Evolutionary conservation across 2,329 filamentous ascomycete genomes (phyloP).

Genomic region (Trichoderma sp.): DNA sequence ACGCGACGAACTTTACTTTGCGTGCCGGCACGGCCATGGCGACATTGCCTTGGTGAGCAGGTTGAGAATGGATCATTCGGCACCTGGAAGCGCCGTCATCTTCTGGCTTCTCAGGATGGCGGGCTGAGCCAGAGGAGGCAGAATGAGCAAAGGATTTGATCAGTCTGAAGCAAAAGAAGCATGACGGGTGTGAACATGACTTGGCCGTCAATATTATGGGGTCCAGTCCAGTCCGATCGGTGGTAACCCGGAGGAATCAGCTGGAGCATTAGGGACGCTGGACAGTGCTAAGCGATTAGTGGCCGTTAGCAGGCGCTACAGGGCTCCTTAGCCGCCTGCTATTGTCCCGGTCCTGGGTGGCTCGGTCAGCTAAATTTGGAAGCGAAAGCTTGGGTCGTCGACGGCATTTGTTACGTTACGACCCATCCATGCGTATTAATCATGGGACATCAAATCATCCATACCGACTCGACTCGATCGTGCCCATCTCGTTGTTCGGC

Average conservation of each 20-base stretch:
- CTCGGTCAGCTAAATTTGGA: background rate
- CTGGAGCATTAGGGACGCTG: background rate
- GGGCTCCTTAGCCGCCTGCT: background rate
- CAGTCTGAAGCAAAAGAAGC: background rate
- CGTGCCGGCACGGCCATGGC: constrained; percentile 26
- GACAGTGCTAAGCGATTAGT: background rate
- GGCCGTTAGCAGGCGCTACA: background rate
- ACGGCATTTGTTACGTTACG: background rate
- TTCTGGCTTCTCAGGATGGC: background rate
- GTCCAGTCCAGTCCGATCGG: background rate
- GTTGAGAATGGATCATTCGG: background rate
- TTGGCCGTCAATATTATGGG: background rate
- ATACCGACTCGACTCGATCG: background rate
- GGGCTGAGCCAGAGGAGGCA: background rate
- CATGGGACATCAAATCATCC: background rate
- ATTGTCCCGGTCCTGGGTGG: too few relatives aligned
- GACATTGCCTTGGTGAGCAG: constrained; percentile 18
- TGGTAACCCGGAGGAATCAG: background rate
- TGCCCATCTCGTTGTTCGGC: background rate
- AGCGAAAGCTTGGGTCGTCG: background rate
- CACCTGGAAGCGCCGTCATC: constrained; percentile 6
- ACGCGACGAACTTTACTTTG: constrained; percentile 56
- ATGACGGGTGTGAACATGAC: background rate
- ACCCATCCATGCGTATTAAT: background rate
- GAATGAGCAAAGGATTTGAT: background rate